Evolutionary conservation across 1,284 basidiomycete species (phyloP).

Genomic region (Microbotryum silenes-acaulis): DNA sequence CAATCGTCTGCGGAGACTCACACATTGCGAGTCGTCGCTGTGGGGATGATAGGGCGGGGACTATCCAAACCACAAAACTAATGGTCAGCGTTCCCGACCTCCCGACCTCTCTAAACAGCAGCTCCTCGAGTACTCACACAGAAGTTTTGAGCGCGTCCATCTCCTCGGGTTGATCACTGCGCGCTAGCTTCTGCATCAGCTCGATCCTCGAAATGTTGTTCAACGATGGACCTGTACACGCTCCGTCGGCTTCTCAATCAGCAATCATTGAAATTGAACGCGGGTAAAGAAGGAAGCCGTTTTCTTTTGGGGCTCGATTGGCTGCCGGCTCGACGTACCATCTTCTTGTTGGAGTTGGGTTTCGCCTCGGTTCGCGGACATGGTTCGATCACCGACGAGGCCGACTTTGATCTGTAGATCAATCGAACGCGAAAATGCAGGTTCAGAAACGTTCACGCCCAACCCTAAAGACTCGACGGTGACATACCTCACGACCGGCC

Average conservation of each 20-base stretch:
- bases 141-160: conserved; percentile 46
- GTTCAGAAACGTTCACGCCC: too few species aligned
- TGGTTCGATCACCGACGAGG: conserved; percentile 34
- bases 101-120: too few species aligned
- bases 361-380: conserved; percentile 18
- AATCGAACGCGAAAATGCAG: not conserved
- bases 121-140: conserved; percentile 18
- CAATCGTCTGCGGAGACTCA: conserved; percentile 1
- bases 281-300: too few species aligned
- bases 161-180: conserved; percentile 52
- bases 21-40: conserved; percentile 34
- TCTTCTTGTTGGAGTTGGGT: conserved; percentile 27
- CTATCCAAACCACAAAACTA: not conserved
- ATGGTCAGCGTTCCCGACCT: not conserved
- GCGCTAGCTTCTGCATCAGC: conserved; percentile 98
- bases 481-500: conserved; percentile 75
- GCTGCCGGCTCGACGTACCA: conserved; percentile 4
- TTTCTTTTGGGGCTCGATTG: too few species aligned
- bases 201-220: conserved; percentile 92
- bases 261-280: too few species aligned
- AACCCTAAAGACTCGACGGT: not conserved
- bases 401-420: conserved; percentile 33
- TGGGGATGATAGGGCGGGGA: conserved; percentile 39
- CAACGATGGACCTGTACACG: conserved; percentile 54
- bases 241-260: too few species aligned